A percentile compares a stretch with the other conserved stretches of the same genome.
Evolutionary conservation across 192 early-diverging fungal species (phyloP).

Genomic region (Podila clonocystis): DNA sequence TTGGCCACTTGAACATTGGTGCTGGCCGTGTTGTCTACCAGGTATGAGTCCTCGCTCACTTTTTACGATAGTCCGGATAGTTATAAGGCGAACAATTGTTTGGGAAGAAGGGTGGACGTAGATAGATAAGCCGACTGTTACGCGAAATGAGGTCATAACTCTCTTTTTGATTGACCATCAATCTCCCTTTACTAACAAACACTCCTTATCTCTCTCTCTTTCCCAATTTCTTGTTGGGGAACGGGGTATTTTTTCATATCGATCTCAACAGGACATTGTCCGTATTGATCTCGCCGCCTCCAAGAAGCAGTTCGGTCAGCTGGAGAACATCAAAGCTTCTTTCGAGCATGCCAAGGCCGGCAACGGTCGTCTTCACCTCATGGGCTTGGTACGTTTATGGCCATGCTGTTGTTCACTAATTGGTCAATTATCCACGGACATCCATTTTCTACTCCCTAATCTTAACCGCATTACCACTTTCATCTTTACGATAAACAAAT

Average conservation of each 20-base stretch:
- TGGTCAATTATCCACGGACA: neutral
- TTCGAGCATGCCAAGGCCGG: conserved; percentile 87
- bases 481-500: neutral
- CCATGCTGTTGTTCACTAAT: conserved; percentile 8
- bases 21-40: conserved; percentile 99
- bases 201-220: conserved; percentile 1
- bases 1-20: conserved; percentile 99
- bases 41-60: conserved; percentile 47
- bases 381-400: conserved; percentile 75
- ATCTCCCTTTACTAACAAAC: neutral
- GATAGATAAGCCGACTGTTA: conserved; percentile 4
- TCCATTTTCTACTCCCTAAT: neutral
- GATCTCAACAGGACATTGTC: conserved; percentile 85
- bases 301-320: conserved; percentile 82
- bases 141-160: conserved; percentile 41
- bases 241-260: neutral
- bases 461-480: neutral
- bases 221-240: neutral
- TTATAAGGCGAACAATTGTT: neutral
- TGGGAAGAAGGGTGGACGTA: neutral
- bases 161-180: neutral
- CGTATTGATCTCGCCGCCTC: conserved; percentile 94
- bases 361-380: conserved; percentile 91
- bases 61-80: neutral
- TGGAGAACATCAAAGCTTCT: conserved; percentile 78